Percentiles rank a stretch among this genome's conserved stretches.
phyloP scores from a whole-genome alignment of 1,139 yeast genomes.

The Spathaspora sp. region DNA sequence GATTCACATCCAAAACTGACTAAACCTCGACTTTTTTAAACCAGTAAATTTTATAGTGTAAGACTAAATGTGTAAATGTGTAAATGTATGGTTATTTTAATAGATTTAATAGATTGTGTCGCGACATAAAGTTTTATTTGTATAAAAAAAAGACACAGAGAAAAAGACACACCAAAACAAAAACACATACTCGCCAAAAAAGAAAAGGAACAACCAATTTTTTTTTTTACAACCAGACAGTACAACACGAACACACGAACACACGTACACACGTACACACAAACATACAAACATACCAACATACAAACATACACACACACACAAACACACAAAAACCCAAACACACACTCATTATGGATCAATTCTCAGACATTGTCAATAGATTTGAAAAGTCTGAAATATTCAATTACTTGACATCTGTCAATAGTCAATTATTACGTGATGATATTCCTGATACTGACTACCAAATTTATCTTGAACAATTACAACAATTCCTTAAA shows the following conservation, averaged over 20 bases:
- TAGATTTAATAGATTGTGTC: neutral
- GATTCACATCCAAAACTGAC: slow-evolving; percentile 4
- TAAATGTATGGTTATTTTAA: neutral
- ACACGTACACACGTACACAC: too few species aligned
- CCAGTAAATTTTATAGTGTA: neutral
- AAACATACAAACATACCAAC: too few species aligned
- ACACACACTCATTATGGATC: slow-evolving; percentile 10
- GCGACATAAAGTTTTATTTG: neutral
- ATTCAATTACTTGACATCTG: slow-evolving; percentile 21
- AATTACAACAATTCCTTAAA: slow-evolving; percentile 20
- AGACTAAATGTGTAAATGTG: neutral
- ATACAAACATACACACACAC: too few species aligned
- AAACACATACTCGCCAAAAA: neutral
- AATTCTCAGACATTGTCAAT: slow-evolving; percentile 18
- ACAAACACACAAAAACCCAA: too few species aligned
- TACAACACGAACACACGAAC: too few species aligned
- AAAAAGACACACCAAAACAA: neutral
- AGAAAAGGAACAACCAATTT: neutral
- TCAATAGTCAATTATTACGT: slow-evolving; percentile 16
- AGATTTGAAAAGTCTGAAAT: slow-evolving; percentile 22
- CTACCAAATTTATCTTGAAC: slow-evolving; percentile 17
- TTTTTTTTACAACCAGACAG: neutral
- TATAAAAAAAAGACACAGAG: neutral
- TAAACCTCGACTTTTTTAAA: slow-evolving; percentile 2
- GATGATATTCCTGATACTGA: slow-evolving; percentile 14